Base-by-base conservation (phyloP, 2,329 filamentous ascomycete genomes). In the Raffaelea albimanens region DNA sequence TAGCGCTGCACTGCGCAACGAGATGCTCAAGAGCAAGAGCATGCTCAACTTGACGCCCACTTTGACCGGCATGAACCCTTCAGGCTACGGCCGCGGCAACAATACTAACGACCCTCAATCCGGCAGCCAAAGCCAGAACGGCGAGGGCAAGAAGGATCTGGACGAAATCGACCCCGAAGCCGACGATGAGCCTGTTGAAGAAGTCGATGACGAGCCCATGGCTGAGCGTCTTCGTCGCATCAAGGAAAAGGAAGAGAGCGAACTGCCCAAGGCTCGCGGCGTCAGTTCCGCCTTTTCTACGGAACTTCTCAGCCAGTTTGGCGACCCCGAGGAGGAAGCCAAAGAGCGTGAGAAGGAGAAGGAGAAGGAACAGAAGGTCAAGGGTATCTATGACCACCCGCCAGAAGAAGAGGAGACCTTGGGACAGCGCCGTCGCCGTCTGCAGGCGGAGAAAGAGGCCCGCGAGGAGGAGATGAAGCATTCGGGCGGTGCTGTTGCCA, bases 331-430 rank as follows among this genome's bases (percentile, higher is more conserved):
- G 18, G 65, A 67, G 19, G 53, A 49, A 39, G 52, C 39, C 33
- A 67, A 68, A 47, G 58, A 63, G 18, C 57, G 65, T 5, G 56
- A 52, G 34, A 61, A 65, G 45, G 61, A 55, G 4, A 63, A 63
- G 42, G 51, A 51, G 19, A 61, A 57, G 31, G 53, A 59, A 19
- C 7, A 7, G 7, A 29, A 29, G 13, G 7, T 13, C 25, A 29
- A 59, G 55, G 5, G 52, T 60, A 43, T 38, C 52, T 20, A 20
- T 42, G 2, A 3, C 38, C n/a, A 5, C 38, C 41, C 25, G 48
- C 54, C 59, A 19, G 71, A 74, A 51, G 83, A 82, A 54, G 83
- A 88, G 56, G 87, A 93, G 60, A 91, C 87, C 0, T 70, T 93
- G 0, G 87, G 85, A 10, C 85, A 91, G 61, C 80, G 87, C 11